Evolutionary conservation across 192 early-diverging fungal genomes (phyloP), one percentile per base, ranked within the genome.

Genomic region (Entomortierella chlamydospora): DNA sequence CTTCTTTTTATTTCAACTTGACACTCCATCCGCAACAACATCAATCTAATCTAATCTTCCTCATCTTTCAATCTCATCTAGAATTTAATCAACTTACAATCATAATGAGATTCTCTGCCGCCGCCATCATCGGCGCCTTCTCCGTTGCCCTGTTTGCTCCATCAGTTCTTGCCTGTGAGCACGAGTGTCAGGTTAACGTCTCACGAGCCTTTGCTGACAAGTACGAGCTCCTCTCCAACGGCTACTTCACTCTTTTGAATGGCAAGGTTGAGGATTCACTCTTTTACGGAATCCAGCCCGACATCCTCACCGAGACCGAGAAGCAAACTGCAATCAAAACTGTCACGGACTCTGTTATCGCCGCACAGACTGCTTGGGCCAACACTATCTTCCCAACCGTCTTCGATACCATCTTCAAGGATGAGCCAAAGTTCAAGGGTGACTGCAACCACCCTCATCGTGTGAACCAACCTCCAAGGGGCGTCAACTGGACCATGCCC

Each of bases 371-470:
- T 12, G 45, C 56, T 12, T 77, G 73, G 53, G 62, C 61, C 39
- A 66, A 70, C 13, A 59, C 70, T 18, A 58, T 66, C 30, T 78
- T 86, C 51, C 39, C 55, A n/a, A 68, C 74, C 15, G 74, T 84
- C 53, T 81, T 86, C 20, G 73, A 79, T 29, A 64, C 73, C 13
- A 87, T 87, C 61, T 89, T 89, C 68, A 72, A 66, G 58, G 66
- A 83, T 23, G 74, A 83, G 20, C 73, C 83, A 37, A 71, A 74
- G 58, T 89, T 86, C 81, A 89, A 87, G 69, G 87, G 87, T 29
- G 86, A 89, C 45, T 89, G 87, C 71, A 87, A 89, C 37, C 41
- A 82, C 47, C 87, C 87, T 41, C 68, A 68, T 28, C 68, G 81
- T 55, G 78, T 89, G 8, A 78, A 17, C 43, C 83, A 86, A 81